These are phyloP conservation scores for Ceratocystis cubensis DNA, from an alignment of 2,329 filamentous ascomycete species.

Conservation along the genomic window DNA sequence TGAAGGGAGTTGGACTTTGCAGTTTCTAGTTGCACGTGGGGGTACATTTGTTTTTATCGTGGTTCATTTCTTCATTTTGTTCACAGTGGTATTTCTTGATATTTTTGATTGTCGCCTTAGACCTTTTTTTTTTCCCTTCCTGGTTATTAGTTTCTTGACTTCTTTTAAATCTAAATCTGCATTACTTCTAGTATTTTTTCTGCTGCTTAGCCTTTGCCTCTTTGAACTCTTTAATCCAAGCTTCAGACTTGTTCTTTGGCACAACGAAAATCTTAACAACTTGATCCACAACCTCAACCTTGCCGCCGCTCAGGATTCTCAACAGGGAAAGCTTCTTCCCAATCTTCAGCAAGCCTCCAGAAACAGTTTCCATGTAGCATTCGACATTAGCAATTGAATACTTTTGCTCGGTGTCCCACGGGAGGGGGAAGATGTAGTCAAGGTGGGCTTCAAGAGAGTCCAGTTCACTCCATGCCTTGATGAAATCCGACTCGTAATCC, in stretches of 20 bases:
- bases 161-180: constrained; percentile 5
- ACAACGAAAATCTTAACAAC: constrained; percentile 73
- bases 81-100: constrained; percentile 10
- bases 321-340: constrained; percentile 71
- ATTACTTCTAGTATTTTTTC: constrained; percentile 18
- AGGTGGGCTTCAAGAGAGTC: constrained; percentile 67
- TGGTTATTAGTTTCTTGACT: constrained; percentile 9
- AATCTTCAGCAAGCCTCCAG: constrained; percentile 73
- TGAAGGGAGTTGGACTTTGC: background rate
- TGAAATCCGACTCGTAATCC: constrained; percentile 72
- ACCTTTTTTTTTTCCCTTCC: constrained; percentile 2
- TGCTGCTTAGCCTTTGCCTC: constrained; percentile 47
- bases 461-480: constrained; percentile 74
- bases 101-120: background rate
- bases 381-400: constrained; percentile 60
- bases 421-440: constrained; percentile 71
- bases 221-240: constrained; percentile 82
- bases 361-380: constrained; percentile 74
- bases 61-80: background rate
- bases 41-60: background rate
- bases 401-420: constrained; percentile 62
- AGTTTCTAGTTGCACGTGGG: background rate
- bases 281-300: constrained; percentile 77
- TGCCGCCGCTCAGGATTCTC: constrained; percentile 61
- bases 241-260: constrained; percentile 53